These are phyloP conservation scores for Rhizopus microsporus DNA, from an alignment of 371 early-diverging fungal genomes.

Conservation along the genomic window DNA sequence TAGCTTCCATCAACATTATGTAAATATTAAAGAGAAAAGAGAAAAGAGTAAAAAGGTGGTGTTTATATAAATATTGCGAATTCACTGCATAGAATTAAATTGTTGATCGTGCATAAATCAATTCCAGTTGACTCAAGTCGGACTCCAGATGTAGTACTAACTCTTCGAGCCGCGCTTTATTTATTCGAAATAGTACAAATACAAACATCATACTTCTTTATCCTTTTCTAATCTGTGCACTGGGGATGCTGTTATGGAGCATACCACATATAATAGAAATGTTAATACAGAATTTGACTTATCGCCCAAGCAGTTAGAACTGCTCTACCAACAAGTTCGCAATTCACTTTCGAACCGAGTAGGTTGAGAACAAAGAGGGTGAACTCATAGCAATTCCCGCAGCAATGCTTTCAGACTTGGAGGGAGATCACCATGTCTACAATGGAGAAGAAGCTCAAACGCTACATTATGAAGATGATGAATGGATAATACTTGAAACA, in stretches of 20 bases:
- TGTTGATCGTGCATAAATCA: not conserved
- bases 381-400: not conserved
- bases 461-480: not conserved
- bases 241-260: not conserved
- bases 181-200: not conserved
- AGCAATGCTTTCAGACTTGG: not conserved
- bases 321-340: not conserved
- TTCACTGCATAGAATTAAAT: not conserved
- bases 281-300: not conserved
- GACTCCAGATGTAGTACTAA: not conserved
- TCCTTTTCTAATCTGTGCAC: not conserved
- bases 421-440: not conserved
- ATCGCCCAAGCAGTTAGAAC: not conserved
- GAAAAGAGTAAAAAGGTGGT: not conserved
- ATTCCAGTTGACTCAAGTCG: not conserved
- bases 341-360: not conserved
- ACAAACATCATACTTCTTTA: not conserved
- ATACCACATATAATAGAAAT: not conserved
- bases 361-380: not conserved
- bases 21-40: not conserved
- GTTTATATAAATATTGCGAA: slow-evolving; percentile 1
- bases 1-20: slow-evolving; percentile 8
- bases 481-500: slow-evolving; percentile 5
- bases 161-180: not conserved
- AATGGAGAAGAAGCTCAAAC: not conserved